These are phyloP conservation scores for Rhodosporidiobolus sp. DNA, from an alignment of 768 basidiomycete genomes.

Conservation along the genomic window DNA sequence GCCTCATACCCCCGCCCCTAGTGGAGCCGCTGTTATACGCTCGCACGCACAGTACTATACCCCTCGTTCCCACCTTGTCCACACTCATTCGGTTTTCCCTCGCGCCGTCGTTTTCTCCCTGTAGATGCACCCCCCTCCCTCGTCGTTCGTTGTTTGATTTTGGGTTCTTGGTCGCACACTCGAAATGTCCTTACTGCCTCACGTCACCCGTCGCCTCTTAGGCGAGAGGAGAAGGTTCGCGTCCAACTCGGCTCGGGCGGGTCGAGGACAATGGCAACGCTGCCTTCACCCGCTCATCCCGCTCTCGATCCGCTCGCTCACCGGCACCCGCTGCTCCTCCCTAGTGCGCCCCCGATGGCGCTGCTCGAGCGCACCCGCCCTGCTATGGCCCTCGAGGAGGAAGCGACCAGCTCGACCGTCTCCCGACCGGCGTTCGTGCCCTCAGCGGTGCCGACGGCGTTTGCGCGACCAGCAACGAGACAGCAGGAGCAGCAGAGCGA, in stretches of 20 bases:
- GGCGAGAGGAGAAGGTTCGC: too few relatives aligned
- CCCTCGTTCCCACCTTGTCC: not conserved
- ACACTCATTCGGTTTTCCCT: not conserved
- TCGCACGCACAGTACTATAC: not conserved
- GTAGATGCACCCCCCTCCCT: not conserved
- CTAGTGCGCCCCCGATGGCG: not conserved
- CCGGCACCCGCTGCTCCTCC: too few relatives aligned
- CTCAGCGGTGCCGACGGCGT: not conserved
- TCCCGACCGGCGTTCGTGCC: slow-evolving; percentile 1
- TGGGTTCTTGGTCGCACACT: not conserved
- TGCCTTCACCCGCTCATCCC: not conserved
- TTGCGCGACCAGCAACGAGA: not conserved
- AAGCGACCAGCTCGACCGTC: too few relatives aligned
- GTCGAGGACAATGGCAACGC: not conserved
- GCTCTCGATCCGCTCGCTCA: not conserved
- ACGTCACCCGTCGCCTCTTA: not conserved
- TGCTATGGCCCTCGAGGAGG: too few relatives aligned
- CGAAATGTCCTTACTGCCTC: not conserved
- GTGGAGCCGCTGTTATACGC: too few relatives aligned
- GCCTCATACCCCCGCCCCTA: too few relatives aligned
- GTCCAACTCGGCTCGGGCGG: not conserved
- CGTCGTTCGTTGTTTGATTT: not conserved
- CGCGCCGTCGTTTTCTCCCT: not conserved
- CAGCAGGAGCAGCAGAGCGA: not conserved
- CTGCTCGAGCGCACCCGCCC: not conserved